These are phyloP conservation scores for Coelastrella sp. DNA, from an alignment of 139 green algal genomes.

Conservation along the genomic window DNA sequence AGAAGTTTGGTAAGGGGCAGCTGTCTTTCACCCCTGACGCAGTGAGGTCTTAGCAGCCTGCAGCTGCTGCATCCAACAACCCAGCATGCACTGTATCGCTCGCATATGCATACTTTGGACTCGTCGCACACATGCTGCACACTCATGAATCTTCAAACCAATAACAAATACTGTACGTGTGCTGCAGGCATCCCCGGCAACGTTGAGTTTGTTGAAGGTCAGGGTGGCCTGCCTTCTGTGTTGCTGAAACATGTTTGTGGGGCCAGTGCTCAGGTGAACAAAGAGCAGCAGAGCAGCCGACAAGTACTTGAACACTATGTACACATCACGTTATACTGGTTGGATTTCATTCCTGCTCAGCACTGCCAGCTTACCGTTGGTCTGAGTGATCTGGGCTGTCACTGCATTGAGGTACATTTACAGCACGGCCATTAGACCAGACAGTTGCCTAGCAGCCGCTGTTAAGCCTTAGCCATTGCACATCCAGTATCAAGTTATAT, in stretches of 20 bases:
- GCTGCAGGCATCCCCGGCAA: constrained; percentile 71
- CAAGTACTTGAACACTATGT: too few relatives aligned
- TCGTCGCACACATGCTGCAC: background rate
- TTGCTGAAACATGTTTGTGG: constrained; percentile 82
- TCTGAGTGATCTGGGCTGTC: too few relatives aligned
- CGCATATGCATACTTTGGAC: background rate
- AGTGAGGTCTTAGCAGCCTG: background rate
- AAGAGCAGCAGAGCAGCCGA: background rate
- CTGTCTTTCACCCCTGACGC: background rate
- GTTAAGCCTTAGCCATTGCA: too few relatives aligned
- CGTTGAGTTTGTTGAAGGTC: constrained; percentile 75
- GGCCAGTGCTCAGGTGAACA: constrained; percentile 75
- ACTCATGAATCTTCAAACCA: background rate
- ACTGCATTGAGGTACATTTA: too few relatives aligned
- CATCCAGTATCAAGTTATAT: too few relatives aligned
- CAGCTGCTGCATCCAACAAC: background rate
- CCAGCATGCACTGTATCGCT: background rate
- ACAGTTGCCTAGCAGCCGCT: too few relatives aligned
- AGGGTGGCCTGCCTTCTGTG: constrained; percentile 67
- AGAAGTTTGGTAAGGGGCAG: constrained; percentile 56
- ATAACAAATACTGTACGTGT: background rate
- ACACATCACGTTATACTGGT: too few relatives aligned
- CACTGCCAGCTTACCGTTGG: too few relatives aligned
- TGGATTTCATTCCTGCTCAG: too few relatives aligned
- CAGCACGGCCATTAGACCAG: too few relatives aligned